phyloP scores from a whole-genome alignment of 805 yeast genomes.

The Zygosaccharomyces kombuchaensis region DNA sequence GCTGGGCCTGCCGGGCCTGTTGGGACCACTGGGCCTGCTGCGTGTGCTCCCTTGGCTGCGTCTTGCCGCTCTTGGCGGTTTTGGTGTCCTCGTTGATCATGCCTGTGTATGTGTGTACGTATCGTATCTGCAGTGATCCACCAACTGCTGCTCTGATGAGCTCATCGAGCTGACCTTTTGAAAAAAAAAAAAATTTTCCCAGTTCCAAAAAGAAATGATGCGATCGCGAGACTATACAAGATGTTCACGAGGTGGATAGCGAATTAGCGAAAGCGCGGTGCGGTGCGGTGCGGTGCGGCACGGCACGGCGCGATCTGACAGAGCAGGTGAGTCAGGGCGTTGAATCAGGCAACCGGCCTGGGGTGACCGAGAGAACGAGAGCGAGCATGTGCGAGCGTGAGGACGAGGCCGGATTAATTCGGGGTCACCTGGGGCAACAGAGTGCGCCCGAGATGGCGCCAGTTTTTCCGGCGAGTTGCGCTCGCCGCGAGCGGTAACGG shows the following conservation, averaged over 20 bases:
- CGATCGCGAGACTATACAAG: background rate
- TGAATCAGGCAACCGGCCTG: no score
- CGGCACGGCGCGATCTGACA: no score
- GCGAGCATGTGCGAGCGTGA: background rate
- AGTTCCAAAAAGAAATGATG: background rate
- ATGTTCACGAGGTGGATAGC: no score
- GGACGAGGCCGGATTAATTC: background rate
- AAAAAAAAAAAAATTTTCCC: background rate
- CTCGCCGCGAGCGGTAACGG: background rate
- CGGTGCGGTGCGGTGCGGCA: no score
- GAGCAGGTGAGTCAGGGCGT: no score
- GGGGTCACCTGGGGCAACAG: background rate
- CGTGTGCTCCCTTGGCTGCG: background rate
- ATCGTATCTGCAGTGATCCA: no score
- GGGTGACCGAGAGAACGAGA: background rate
- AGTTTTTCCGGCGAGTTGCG: background rate
- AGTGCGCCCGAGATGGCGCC: background rate
- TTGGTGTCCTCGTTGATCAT: slow-evolving; percentile 12
- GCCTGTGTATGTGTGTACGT: background rate
- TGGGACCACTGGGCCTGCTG: background rate
- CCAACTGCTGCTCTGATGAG: background rate
- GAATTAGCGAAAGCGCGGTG: no score
- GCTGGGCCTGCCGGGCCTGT: background rate
- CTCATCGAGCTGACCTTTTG: slow-evolving; percentile 3
- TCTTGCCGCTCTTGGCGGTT: background rate